phyloP scores from a whole-genome alignment of 139 green algal genomes.

The Zygnema cylindricum region DNA sequence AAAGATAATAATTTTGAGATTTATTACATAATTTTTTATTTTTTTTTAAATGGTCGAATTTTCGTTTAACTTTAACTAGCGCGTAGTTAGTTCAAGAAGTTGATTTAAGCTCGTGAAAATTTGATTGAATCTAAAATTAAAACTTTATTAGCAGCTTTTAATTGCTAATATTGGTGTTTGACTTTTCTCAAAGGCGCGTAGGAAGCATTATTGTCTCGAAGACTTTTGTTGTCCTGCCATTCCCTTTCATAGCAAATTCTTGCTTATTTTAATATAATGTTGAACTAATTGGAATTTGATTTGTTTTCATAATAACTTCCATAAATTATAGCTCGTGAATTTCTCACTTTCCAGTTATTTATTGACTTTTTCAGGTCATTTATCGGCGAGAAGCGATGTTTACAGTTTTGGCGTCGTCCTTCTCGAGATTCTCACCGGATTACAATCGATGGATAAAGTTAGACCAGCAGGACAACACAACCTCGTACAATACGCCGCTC shows the following conservation, averaged over 20 bases:
- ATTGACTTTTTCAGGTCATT: conserved; percentile 57
- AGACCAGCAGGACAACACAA: conserved; percentile 24
- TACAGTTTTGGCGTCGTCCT: conserved; percentile 72
- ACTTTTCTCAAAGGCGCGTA: not conserved
- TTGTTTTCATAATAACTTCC: no score
- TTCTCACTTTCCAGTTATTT: no score
- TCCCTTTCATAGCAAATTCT: no score
- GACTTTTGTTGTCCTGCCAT: no score
- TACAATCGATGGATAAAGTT: conserved; percentile 31
- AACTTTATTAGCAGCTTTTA: not conserved
- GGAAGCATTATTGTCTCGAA: no score
- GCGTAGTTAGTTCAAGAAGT: not conserved
- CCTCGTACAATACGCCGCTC: conserved; percentile 43
- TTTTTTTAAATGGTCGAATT: not conserved
- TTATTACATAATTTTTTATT: no score
- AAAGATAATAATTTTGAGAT: not conserved
- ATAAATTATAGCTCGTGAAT: no score
- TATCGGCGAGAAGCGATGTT: conserved; percentile 69
- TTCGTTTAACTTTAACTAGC: not conserved
- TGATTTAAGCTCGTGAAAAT: not conserved
- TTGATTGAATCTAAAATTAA: not conserved
- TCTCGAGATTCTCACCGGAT: conserved; percentile 71
- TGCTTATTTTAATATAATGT: no score
- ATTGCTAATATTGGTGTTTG: not conserved
- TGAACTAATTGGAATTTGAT: no score